A percentile compares a stretch with the other conserved stretches of the same genome.
These are phyloP conservation scores for Vigna reflexopilosa DNA, from an alignment of 306 rosid species.

Conservation along the genomic window DNA sequence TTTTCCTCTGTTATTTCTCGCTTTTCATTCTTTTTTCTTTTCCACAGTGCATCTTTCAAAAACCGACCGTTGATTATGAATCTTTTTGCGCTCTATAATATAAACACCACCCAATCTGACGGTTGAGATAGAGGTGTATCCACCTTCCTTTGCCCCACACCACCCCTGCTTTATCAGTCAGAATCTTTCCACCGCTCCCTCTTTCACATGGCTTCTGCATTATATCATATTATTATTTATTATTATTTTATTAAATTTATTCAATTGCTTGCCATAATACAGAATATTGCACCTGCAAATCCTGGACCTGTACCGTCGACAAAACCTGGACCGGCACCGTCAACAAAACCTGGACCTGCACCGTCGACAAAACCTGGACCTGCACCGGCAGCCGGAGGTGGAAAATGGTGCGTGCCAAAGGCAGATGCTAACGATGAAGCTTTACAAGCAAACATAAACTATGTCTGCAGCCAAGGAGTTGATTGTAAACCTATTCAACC, in stretches of 20 bases:
- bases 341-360: constrained; percentile 16
- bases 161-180: too few species aligned
- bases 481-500: constrained; percentile 73
- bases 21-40: too few species aligned
- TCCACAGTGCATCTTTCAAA: too few species aligned
- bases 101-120: neutral
- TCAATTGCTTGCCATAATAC: neutral
- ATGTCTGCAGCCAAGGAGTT: constrained; percentile 64
- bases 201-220: neutral
- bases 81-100: neutral
- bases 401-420: constrained; percentile 77
- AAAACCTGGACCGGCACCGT: neutral
- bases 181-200: too few species aligned
- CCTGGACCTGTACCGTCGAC: constrained; percentile 37
- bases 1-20: neutral
- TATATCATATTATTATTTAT: too few species aligned
- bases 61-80: neutral
- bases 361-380: constrained; percentile 8
- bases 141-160: neutral
- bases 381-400: constrained; percentile 37
- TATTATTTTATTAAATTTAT: too few species aligned
- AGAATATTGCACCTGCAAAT: neutral
- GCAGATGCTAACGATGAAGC: constrained; percentile 51
- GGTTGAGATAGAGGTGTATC: neutral
- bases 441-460: constrained; percentile 69